Conservation (phyloP, 768 basidiomycete species). For the Clitopilus hobsonii region DNA sequence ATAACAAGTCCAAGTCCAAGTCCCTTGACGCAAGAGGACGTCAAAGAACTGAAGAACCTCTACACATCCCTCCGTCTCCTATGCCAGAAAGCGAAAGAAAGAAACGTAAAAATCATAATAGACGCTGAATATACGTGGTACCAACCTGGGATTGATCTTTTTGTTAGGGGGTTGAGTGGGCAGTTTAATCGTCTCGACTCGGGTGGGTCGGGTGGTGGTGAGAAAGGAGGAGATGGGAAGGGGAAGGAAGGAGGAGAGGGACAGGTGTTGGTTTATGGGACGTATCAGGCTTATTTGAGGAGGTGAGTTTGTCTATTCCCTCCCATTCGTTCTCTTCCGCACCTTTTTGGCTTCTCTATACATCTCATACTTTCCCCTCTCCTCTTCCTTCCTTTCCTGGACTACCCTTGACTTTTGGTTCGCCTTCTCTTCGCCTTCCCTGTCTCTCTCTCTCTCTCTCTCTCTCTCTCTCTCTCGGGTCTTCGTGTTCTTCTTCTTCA, state of each 20-base stretch:
- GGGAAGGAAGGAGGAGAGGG: slow-evolving; percentile 16
- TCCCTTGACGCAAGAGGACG: slow-evolving; percentile 46
- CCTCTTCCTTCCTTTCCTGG: too few relatives aligned
- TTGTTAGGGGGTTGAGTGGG: slow-evolving; percentile 16
- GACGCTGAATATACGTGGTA: slow-evolving; percentile 79
- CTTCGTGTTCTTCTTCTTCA: too few relatives aligned
- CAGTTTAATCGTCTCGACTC: slow-evolving; percentile 2
- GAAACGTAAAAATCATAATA: slow-evolving; percentile 66
- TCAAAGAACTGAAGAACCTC: slow-evolving; percentile 55
- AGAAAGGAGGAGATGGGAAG: too few relatives aligned
- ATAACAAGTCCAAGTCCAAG: not conserved
- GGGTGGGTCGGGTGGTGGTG: too few relatives aligned
- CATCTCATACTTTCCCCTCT: too few relatives aligned
- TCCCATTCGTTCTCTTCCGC: too few relatives aligned
- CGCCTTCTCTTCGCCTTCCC: too few relatives aligned
- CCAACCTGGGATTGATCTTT: slow-evolving; percentile 82
- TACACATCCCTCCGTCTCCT: slow-evolving; percentile 60
- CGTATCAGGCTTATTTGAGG: slow-evolving; percentile 85
- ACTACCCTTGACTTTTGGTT: too few relatives aligned
- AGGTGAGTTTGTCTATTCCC: slow-evolving; percentile 41
- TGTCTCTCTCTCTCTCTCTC: too few relatives aligned
- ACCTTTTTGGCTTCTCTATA: too few relatives aligned
- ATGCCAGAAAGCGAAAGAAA: slow-evolving; percentile 54
- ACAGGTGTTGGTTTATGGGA: slow-evolving; percentile 79
- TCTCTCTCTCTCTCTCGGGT: too few relatives aligned